phyloP scores from a whole-genome alignment of 768 basidiomycete genomes.

The Coprinellus micaceus region DNA sequence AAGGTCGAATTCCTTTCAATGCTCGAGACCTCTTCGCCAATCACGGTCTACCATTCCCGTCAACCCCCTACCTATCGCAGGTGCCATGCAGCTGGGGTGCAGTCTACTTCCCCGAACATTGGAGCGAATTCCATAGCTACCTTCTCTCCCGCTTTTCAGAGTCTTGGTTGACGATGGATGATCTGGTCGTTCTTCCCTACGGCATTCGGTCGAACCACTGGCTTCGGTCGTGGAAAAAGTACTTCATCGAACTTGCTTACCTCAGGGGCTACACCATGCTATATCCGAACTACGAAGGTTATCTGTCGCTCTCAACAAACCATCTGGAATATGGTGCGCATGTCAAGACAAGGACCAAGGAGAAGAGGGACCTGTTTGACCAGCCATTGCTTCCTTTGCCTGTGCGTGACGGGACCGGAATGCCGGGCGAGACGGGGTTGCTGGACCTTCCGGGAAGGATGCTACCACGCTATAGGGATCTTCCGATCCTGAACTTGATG shows the following conservation, averaged over 20 bases:
- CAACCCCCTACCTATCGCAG: conserved; percentile 78
- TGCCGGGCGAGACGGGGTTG: conserved; percentile 26
- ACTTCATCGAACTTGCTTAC: conserved; percentile 82
- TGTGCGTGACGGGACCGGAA: conserved; percentile 9
- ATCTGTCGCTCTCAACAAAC: conserved; percentile 81
- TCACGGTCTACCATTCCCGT: conserved; percentile 35
- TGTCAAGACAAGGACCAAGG: conserved; percentile 55
- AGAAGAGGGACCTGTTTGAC: conserved; percentile 61
- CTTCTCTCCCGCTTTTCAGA: conserved; percentile 69
- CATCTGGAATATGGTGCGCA: conserved; percentile 84
- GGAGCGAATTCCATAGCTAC: conserved; percentile 83
- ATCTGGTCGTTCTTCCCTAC: conserved; percentile 51
- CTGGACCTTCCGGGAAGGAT: conserved; percentile 55
- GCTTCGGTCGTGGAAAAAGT: conserved; percentile 84
- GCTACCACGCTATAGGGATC: conserved; percentile 47
- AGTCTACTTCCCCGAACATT: conserved; percentile 84
- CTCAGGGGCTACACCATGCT: conserved; percentile 85
- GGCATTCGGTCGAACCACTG: conserved; percentile 77
- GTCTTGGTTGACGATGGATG: conserved; percentile 32
- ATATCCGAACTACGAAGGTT: conserved; percentile 77
- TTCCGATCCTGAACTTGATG: conserved; percentile 72
- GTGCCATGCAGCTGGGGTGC: conserved; percentile 93
- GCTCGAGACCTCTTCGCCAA: conserved; percentile 55
- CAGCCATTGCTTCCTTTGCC: conserved; percentile 65
- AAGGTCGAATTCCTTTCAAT: conserved; percentile 66